Evolutionary conservation across 768 basidiomycete species (phyloP).

Genomic region (Neoboletus brunneissimus): DNA sequence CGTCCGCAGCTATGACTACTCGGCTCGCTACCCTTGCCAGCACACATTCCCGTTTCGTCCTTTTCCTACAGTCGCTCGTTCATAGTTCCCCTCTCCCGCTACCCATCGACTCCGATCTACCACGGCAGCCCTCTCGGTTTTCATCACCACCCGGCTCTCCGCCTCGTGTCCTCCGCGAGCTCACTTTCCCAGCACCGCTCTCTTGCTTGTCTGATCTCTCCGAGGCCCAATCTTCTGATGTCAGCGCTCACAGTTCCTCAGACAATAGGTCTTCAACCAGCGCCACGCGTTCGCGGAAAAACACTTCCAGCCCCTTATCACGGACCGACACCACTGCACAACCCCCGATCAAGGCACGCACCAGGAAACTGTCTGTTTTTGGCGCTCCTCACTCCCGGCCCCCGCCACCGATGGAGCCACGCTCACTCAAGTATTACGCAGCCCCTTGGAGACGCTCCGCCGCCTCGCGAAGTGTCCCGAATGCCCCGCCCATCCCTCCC

Average conservation of each 20-base stretch:
- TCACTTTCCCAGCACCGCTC: conserved; percentile 75
- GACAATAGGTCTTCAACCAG: conserved; percentile 1
- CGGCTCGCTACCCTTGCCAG: conserved; percentile 50
- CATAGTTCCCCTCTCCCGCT: conserved; percentile 55
- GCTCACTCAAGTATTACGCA: conserved; percentile 44
- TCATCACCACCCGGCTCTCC: conserved; percentile 20
- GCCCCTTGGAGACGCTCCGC: conserved; percentile 48
- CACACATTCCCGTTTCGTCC: conserved; percentile 72
- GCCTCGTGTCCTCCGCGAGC: conserved; percentile 45
- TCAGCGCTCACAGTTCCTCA: conserved; percentile 3
- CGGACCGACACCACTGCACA: conserved; percentile 8
- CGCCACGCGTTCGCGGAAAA: conserved; percentile 5
- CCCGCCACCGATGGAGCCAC: conserved; percentile 47
- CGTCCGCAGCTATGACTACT: conserved; percentile 20
- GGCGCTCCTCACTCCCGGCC: conserved; percentile 34
- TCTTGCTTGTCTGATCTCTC: conserved; percentile 39
- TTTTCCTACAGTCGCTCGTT: conserved; percentile 69
- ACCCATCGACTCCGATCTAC: conserved; percentile 43
- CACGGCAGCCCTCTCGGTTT: conserved; percentile 26
- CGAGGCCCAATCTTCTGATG: conserved; percentile 11
- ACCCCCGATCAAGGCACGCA: conserved; percentile 17
- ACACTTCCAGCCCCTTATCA: conserved; percentile 23
- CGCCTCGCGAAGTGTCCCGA: not conserved
- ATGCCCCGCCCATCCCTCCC: conserved; percentile 4
- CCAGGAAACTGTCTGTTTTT: conserved; percentile 39